phyloP scores from a whole-genome alignment of 164 flowering plant genomes.

The Stephania japonica region DNA sequence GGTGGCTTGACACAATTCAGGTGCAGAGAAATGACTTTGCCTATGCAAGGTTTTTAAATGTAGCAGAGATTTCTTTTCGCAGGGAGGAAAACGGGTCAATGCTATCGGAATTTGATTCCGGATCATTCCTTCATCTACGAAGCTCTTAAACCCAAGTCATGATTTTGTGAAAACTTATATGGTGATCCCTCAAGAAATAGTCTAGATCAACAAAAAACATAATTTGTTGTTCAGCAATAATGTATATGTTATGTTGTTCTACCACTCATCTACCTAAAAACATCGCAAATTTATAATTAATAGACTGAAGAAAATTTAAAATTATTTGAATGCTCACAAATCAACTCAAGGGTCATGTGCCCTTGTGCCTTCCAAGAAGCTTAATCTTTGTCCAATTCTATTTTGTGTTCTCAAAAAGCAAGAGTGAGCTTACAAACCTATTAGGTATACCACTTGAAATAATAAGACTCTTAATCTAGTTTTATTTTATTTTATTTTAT shows the following conservation, averaged over 20 bases:
- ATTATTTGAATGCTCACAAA: background rate
- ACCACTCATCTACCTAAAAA: background rate
- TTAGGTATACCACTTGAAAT: too few relatives aligned
- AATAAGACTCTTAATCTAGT: too few relatives aligned
- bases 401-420: too few relatives aligned
- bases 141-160: background rate
- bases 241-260: too few relatives aligned
- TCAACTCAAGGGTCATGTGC: background rate
- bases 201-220: background rate
- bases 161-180: background rate
- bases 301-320: background rate
- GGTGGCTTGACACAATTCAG: background rate
- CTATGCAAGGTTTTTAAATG: background rate
- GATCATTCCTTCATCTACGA: background rate
- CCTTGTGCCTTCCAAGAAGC: background rate
- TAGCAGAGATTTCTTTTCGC: background rate
- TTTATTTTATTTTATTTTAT: too few relatives aligned
- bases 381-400: background rate
- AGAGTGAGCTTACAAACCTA: too few relatives aligned
- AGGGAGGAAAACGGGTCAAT: conserved; percentile 7
- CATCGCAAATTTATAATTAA: background rate
- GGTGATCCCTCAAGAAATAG: background rate
- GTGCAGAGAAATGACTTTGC: background rate
- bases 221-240: background rate
- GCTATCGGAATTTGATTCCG: background rate